A percentile compares a stretch with the other conserved stretches of the same genome.
Conservation (phyloP, 345 rosid genomes). For the Trapa incisa region DNA sequence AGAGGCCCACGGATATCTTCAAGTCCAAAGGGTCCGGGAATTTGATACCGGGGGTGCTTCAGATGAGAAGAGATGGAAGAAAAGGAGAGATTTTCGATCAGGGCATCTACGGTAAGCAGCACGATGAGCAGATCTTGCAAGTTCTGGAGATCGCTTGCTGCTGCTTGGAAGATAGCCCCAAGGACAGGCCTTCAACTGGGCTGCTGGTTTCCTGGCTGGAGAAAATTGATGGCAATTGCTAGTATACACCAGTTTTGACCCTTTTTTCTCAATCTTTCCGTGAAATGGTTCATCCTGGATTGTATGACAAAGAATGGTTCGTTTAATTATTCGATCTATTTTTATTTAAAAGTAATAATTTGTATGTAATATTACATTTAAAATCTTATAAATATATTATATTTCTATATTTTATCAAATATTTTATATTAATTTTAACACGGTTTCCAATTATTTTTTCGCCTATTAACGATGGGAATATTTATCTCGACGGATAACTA, state of each 20-base stretch:
- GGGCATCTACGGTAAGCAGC: slow-evolving; percentile 39
- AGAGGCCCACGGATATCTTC: slow-evolving; percentile 82
- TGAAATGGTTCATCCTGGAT: too few species aligned
- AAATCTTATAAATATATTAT: too few species aligned
- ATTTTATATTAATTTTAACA: too few species aligned
- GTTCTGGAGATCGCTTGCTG: slow-evolving; percentile 63
- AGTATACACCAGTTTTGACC: neutral
- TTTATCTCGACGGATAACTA: too few species aligned
- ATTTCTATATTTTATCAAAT: too few species aligned
- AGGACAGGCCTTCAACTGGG: slow-evolving; percentile 50
- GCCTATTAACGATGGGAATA: too few species aligned
- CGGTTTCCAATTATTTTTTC: too few species aligned
- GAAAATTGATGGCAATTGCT: slow-evolving; percentile 8
- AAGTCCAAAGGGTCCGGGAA: slow-evolving; percentile 54
- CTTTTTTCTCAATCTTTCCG: neutral
- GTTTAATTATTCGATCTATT: too few species aligned
- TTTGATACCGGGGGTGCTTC: slow-evolving; percentile 54
- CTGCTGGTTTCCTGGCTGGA: slow-evolving; percentile 65
- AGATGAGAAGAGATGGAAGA: slow-evolving; percentile 51
- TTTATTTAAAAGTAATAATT: too few species aligned
- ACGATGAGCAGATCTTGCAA: slow-evolving; percentile 39
- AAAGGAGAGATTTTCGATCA: slow-evolving; percentile 64
- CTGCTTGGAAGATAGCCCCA: slow-evolving; percentile 53
- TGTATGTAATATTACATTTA: too few species aligned
- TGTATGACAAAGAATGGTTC: too few species aligned